Evolutionary conservation across 148 eudicot genomes (phyloP).

Genomic region (Chenopodium quinoa): DNA sequence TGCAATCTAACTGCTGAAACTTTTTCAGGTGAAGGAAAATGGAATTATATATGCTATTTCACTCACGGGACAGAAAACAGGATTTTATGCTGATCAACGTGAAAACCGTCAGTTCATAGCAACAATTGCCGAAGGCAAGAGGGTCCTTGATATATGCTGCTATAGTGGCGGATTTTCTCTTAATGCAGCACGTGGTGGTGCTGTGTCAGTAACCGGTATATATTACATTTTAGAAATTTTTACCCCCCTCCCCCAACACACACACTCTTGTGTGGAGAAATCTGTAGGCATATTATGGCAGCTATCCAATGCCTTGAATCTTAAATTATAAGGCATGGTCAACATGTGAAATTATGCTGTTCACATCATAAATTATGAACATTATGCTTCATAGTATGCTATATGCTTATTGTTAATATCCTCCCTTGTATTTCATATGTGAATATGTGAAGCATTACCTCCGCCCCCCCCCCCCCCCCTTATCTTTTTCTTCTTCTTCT

Average conservation of each 20-base stretch:
- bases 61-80: conserved; percentile 91
- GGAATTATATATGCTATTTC: conserved; percentile 65
- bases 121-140: conserved; percentile 61
- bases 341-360: neutral
- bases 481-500: too few species aligned
- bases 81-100: conserved; percentile 97
- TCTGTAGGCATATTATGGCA: neutral
- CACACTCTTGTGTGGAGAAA: neutral
- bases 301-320: neutral
- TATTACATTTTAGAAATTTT: conserved; percentile 4
- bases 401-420: too few species aligned
- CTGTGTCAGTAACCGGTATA: conserved; percentile 73
- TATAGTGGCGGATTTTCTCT: conserved; percentile 95
- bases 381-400: neutral
- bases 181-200: conserved; percentile 80
- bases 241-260: neutral
- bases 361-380: too few species aligned
- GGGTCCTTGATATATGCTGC: conserved; percentile 85
- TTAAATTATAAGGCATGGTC: neutral
- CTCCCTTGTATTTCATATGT: too few species aligned
- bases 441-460: too few species aligned
- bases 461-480: too few species aligned
- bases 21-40: conserved; percentile 71
- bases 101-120: conserved; percentile 82
- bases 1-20: neutral